These are phyloP conservation scores for Chloromonas sp. DNA, from an alignment of 163 green algal species.

Conservation along the genomic window DNA sequence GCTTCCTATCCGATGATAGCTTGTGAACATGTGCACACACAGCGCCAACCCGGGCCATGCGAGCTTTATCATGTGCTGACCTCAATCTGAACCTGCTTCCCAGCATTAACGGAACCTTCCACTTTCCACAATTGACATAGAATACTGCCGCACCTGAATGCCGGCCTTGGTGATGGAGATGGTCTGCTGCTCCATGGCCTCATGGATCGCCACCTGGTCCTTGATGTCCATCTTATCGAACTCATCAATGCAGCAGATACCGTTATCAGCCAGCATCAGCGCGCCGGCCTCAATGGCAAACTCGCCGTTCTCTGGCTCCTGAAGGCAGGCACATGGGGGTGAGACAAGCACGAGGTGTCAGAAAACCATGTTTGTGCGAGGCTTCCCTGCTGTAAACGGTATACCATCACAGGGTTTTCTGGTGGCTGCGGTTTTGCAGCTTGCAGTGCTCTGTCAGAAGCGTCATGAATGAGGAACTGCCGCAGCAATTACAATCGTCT, in stretches of 20 bases:
- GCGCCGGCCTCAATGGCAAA: slow-evolving; percentile 97
- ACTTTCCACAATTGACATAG: no score
- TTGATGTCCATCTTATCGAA: slow-evolving; percentile 99
- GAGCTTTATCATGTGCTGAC: no score
- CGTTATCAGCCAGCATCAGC: slow-evolving; percentile 98
- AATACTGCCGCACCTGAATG: slow-evolving; percentile 62
- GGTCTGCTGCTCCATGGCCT: slow-evolving; percentile 99
- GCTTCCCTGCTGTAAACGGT: no score
- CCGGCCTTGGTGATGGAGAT: slow-evolving; percentile 97
- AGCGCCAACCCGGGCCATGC: no score
- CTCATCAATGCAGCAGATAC: slow-evolving; percentile 99
- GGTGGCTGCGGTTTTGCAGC: no score
- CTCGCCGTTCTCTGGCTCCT: slow-evolving; percentile 90
- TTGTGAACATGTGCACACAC: no score
- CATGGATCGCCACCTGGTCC: slow-evolving; percentile 97
- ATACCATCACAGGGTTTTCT: no score
- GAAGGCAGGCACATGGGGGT: slow-evolving; percentile 2
- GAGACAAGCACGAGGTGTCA: neutral
- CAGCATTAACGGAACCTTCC: no score
- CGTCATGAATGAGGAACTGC: no score
- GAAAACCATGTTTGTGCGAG: neutral
- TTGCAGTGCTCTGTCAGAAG: no score
- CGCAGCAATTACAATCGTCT: neutral
- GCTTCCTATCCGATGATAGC: no score
- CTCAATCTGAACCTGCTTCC: no score